Evolutionary conservation across 2,329 filamentous ascomycete genomes (phyloP), one percentile per base, ranked within the genome.

Genomic region (Monilinia laxa): DNA sequence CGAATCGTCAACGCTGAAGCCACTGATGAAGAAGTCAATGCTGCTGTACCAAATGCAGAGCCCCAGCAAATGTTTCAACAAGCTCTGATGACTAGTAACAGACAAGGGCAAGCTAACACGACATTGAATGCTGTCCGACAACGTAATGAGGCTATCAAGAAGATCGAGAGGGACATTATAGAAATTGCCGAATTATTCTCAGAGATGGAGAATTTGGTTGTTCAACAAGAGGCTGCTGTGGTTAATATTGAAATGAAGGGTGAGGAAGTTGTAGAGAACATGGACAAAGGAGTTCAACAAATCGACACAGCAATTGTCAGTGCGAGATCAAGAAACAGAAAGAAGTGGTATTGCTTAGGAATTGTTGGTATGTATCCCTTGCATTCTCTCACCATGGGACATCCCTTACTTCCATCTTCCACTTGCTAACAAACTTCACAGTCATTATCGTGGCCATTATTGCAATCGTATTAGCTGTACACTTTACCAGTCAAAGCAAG

Each of bases 311-410:
- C 93, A 16, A 90, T 97, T 70, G 83, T 85, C 69, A 96, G 91
- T 72, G 94, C 94, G 11, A 84, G 90, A 77, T 73, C 74, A 53
- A 86, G 87, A 73, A 85, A 91, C 73, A 91, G 88, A 66, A 75
- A 74, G 92, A 97, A 97, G 90, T 97, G 93, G 93, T 93, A 91
- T 77, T 97, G 93, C 83, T 80, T 97, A 72, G 88, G 89, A 74
- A 92, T 97, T 80, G 81, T 84, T 77, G 79, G 84, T 86, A 72
- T 65, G 71, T 71, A 59, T 47, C 53, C 25, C 47, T 56, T 56
- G 20, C 23, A 58, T 51, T n/a, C 14, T 47, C 40, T 59, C 31
- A 52, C 45, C 14, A 16, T 5, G 12, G 20, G 9, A 7, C 23
- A 9, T 62, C 25, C 54, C 47, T 60, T 23, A 18, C 49, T 66